A percentile compares a stretch with the other conserved stretches of the same genome.
Conservation (phyloP, 208 protist species). For the Trypanosoma scelopori region DNA sequence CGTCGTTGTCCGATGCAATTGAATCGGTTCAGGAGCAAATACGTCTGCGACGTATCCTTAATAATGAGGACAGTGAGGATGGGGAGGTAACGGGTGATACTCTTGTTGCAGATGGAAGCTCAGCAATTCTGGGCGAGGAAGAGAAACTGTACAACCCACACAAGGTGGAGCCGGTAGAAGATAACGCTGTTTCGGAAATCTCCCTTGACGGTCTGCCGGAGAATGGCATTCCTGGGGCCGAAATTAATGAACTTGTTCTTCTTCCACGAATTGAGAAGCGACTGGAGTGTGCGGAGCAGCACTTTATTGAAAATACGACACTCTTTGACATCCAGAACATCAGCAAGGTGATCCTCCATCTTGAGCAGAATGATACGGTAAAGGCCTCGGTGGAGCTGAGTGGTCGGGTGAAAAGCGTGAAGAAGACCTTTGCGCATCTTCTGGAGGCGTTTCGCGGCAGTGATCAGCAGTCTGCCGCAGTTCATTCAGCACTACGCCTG, state of each 20-base stretch:
- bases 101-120: constrained; percentile 9
- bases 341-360: constrained; percentile 41
- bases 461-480: constrained; percentile 21
- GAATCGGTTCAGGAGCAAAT: constrained; percentile 56
- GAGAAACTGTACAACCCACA: constrained; percentile 7
- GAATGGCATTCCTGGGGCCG: constrained; percentile 12
- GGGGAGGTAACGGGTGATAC: neutral
- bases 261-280: constrained; percentile 38
- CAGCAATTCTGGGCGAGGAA: constrained; percentile 34
- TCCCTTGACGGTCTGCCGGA: constrained; percentile 8
- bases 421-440: constrained; percentile 29
- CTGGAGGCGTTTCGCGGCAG: constrained; percentile 29
- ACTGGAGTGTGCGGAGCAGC: constrained; percentile 13
- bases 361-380: constrained; percentile 16
- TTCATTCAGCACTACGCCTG: constrained; percentile 14
- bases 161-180: neutral
- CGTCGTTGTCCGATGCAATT: constrained; percentile 35
- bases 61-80: constrained; percentile 10
- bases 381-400: constrained; percentile 4
- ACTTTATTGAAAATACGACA: constrained; percentile 31
- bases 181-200: neutral
- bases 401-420: constrained; percentile 27
- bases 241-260: constrained; percentile 28
- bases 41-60: constrained; percentile 36
- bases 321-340: constrained; percentile 49